These are phyloP conservation scores for Fusarium tuaranense DNA, from an alignment of 2,329 filamentous ascomycete genomes.

Conservation along the genomic window DNA sequence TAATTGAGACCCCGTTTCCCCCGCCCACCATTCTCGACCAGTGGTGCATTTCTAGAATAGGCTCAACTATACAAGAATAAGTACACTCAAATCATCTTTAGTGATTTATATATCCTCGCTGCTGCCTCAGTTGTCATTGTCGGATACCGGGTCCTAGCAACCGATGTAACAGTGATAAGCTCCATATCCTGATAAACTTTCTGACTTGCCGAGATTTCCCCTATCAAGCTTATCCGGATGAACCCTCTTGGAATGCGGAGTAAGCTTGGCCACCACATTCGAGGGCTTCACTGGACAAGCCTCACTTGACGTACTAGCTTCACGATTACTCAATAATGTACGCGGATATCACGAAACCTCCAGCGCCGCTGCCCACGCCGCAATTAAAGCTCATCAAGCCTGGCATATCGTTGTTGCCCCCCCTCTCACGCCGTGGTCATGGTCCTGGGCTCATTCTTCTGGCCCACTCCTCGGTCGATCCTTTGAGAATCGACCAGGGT, in stretches of 20 bases:
- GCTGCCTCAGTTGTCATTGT: neutral
- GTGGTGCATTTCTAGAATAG: too few relatives aligned
- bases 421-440: constrained; percentile 52
- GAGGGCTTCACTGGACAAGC: neutral
- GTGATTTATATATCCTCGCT: neutral
- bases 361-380: constrained; percentile 36
- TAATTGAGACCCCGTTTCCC: too few relatives aligned
- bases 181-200: neutral
- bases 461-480: constrained; percentile 35
- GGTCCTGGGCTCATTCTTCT: constrained; percentile 40
- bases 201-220: neutral
- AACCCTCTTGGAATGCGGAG: neutral
- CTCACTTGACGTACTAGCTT: neutral
- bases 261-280: neutral
- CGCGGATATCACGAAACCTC: constrained; percentile 41
- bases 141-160: neutral
- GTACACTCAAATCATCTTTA: too few relatives aligned
- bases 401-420: constrained; percentile 44
- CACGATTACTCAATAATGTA: constrained; percentile 26
- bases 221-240: neutral
- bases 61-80: too few relatives aligned
- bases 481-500: constrained; percentile 40
- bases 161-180: neutral
- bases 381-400: constrained; percentile 26
- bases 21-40: too few relatives aligned